Evolutionary conservation across 2,329 filamentous ascomycete species (phyloP).

Genomic region (Thelonectria rubi): DNA sequence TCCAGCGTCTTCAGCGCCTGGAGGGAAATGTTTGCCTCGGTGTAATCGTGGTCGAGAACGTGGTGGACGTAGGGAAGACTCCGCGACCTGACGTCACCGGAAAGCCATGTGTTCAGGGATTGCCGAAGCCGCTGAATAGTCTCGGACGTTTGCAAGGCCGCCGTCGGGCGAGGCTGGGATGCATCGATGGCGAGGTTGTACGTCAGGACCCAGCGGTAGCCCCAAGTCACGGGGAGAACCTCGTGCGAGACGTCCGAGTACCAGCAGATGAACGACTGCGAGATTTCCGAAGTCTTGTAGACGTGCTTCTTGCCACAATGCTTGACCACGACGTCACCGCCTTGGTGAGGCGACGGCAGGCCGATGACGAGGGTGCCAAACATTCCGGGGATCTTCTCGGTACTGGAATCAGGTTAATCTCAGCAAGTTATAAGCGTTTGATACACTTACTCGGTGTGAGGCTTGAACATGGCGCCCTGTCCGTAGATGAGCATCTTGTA

Average conservation of each 20-base stretch:
- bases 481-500: constrained; percentile 62
- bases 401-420: constrained; percentile 39
- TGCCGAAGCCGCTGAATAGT: constrained; percentile 26
- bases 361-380: constrained; percentile 60
- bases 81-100: not conserved
- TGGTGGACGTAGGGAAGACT: constrained; percentile 40
- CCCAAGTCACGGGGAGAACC: constrained; percentile 56
- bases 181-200: constrained; percentile 57
- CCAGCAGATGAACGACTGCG: constrained; percentile 47
- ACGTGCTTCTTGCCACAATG: constrained; percentile 47
- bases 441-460: constrained; percentile 51
- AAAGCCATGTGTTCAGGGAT: constrained; percentile 43
- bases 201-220: constrained; percentile 60
- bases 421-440: not conserved
- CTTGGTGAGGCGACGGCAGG: constrained; percentile 58
- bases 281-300: constrained; percentile 43
- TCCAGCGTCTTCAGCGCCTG: constrained; percentile 43
- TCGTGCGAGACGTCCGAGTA: constrained; percentile 64
- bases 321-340: constrained; percentile 54
- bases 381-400: constrained; percentile 57
- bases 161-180: constrained; percentile 33
- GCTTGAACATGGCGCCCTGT: constrained; percentile 58
- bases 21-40: constrained; percentile 44
- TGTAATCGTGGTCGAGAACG: constrained; percentile 48
- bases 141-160: constrained; percentile 20